Conservation (phyloP, 2,329 filamentous ascomycete species). For the Anthostomella pinea region DNA sequence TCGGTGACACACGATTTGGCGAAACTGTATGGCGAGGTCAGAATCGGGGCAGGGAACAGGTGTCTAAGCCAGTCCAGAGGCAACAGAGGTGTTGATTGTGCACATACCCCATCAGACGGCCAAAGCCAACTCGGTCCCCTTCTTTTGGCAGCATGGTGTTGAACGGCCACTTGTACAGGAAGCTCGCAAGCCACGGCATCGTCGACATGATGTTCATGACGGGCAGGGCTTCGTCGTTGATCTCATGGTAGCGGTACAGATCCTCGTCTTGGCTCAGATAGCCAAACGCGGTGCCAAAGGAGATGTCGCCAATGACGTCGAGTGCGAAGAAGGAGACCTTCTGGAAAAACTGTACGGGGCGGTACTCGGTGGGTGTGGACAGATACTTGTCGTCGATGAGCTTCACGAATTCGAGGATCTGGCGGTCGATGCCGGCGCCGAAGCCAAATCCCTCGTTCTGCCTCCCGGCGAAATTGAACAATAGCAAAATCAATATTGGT, state of each 20-base stretch:
- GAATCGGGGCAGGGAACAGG: too few species aligned
- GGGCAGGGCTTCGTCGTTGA: conserved; percentile 40
- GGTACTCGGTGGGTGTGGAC: conserved; percentile 32
- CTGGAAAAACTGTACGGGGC: conserved; percentile 45
- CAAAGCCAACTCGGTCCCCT: conserved; percentile 38
- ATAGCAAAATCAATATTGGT: too few species aligned
- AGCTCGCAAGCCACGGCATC: conserved; percentile 34
- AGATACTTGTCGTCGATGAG: conserved; percentile 49
- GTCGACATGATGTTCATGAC: conserved; percentile 37
- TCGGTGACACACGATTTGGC: conserved; percentile 26
- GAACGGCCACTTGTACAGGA: conserved; percentile 38
- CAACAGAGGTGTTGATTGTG: neutral
- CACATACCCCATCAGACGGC: conserved; percentile 37
- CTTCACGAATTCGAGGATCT: conserved; percentile 38
- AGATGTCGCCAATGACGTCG: conserved; percentile 52
- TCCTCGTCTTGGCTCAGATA: conserved; percentile 49
- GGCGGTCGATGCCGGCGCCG: conserved; percentile 39
- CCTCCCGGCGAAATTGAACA: conserved; percentile 47
- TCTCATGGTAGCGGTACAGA: conserved; percentile 43
- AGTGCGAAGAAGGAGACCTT: conserved; percentile 52
- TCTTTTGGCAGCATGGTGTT: conserved; percentile 34
- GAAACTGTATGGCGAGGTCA: conserved; percentile 25
- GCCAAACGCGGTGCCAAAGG: conserved; percentile 51
- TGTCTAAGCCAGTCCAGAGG: too few species aligned
- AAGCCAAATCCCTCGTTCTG: conserved; percentile 44